Evolutionary conservation across 352 stramenopile genomes (phyloP).

Genomic region (Blastocystis sp.): DNA sequence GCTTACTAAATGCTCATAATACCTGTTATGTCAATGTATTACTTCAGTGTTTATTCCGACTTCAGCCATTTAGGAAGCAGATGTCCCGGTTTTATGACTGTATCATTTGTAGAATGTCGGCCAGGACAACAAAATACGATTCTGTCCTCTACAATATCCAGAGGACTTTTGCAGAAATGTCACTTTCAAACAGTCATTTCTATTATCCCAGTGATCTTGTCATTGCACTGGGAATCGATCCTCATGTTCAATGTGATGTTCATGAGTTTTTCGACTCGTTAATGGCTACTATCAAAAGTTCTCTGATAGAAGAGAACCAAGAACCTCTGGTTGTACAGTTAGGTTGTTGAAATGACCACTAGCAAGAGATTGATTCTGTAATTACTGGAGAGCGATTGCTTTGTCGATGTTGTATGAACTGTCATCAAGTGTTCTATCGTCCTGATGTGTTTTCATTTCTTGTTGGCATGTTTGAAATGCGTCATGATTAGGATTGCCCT

Average conservation of each 20-base stretch:
- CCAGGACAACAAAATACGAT: not conserved
- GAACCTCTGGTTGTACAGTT: not conserved
- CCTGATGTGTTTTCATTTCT: constrained; percentile 55
- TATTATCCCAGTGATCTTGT: constrained; percentile 17
- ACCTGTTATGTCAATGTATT: constrained; percentile 56
- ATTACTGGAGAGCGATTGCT: constrained; percentile 39
- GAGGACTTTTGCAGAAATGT: constrained; percentile 44
- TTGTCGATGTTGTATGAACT: constrained; percentile 52
- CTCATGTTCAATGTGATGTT: constrained; percentile 44
- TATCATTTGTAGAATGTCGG: constrained; percentile 14
- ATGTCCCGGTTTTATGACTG: not conserved
- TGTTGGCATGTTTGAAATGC: not conserved
- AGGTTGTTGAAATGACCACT: not conserved
- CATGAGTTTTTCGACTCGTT: constrained; percentile 58
- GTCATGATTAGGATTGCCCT: constrained; percentile 5
- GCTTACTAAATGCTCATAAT: constrained; percentile 39
- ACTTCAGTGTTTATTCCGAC: constrained; percentile 26
- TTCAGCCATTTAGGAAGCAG: constrained; percentile 13
- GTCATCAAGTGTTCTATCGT: constrained; percentile 47
- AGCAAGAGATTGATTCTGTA: constrained; percentile 18
- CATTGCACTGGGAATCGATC: not conserved
- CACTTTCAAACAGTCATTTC: constrained; percentile 26
- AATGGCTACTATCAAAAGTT: not conserved
- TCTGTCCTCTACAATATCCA: constrained; percentile 32
- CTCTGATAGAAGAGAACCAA: not conserved